phyloP scores from a whole-genome alignment of 2,329 filamentous ascomycete genomes.

The Phoma sp. region DNA sequence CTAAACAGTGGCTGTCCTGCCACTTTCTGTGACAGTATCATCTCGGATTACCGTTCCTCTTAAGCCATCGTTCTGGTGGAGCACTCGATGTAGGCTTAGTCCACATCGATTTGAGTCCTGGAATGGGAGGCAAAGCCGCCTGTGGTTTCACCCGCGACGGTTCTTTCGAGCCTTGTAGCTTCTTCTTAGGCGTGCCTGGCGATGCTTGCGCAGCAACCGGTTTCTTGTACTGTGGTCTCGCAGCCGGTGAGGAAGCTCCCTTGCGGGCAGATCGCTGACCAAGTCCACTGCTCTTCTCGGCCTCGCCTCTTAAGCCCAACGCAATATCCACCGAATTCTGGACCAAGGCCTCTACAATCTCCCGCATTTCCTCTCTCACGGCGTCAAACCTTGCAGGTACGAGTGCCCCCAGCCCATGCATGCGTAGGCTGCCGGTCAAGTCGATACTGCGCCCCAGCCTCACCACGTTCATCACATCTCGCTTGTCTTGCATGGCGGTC shows the following conservation, averaged over 20 bases:
- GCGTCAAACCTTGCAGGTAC: constrained; percentile 39
- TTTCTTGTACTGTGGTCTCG: background rate
- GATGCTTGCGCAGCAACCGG: background rate
- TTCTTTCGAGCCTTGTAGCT: background rate
- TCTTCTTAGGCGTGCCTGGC: background rate
- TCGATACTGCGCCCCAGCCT: constrained; percentile 8
- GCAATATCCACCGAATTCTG: constrained; percentile 5
- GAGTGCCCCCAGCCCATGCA: constrained; percentile 31
- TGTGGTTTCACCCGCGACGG: background rate
- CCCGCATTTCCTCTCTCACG: constrained; percentile 19
- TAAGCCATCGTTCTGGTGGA: background rate
- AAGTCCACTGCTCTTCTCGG: constrained; percentile 2
- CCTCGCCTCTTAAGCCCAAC: background rate
- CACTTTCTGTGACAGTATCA: background rate
- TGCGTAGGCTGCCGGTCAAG: constrained; percentile 36
- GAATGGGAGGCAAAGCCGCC: background rate
- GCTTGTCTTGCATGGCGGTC: background rate
- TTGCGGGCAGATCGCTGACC: background rate
- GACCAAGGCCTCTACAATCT: constrained; percentile 3
- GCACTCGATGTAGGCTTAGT: background rate
- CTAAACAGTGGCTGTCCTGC: background rate
- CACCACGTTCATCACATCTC: constrained; percentile 11
- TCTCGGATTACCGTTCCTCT: background rate
- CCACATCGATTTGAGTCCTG: too few species aligned
- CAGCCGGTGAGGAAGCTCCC: background rate